phyloP scores from a whole-genome alignment of 306 rosid species.

The Cajanus cajan region DNA sequence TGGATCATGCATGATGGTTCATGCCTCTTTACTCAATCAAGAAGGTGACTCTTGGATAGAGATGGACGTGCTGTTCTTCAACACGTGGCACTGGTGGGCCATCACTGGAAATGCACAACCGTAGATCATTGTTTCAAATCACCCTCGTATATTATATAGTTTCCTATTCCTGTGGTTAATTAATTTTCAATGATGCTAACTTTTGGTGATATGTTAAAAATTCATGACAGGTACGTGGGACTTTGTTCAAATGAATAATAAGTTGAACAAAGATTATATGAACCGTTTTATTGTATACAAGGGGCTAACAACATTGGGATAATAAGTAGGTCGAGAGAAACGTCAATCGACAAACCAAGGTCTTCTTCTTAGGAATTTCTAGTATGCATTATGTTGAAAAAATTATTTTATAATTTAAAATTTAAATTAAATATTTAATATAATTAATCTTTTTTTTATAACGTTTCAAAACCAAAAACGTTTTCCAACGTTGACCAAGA shows the following conservation, averaged over 20 bases:
- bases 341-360: constrained; percentile 73
- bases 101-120: constrained; percentile 81
- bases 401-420: no score
- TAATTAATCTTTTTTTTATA: no score
- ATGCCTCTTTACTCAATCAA: constrained; percentile 57
- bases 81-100: constrained; percentile 99
- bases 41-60: constrained; percentile 78
- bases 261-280: constrained; percentile 75
- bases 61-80: constrained; percentile 75
- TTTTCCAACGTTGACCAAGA: no score
- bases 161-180: background rate
- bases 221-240: constrained; percentile 68
- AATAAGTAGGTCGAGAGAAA: constrained; percentile 68
- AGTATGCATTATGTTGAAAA: constrained; percentile 86
- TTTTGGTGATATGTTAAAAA: background rate
- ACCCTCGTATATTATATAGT: no score
- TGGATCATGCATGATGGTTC: no score
- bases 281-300: constrained; percentile 68
- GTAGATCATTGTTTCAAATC: constrained; percentile 32
- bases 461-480: no score
- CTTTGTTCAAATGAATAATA: constrained; percentile 56
- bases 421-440: no score
- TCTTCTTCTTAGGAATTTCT: constrained; percentile 92
- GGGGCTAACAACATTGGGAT: constrained; percentile 83
- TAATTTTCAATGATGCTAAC: background rate